Conservation (phyloP, 2,329 filamentous ascomycete genomes). For the Purpureocillium takamizusanense region DNA sequence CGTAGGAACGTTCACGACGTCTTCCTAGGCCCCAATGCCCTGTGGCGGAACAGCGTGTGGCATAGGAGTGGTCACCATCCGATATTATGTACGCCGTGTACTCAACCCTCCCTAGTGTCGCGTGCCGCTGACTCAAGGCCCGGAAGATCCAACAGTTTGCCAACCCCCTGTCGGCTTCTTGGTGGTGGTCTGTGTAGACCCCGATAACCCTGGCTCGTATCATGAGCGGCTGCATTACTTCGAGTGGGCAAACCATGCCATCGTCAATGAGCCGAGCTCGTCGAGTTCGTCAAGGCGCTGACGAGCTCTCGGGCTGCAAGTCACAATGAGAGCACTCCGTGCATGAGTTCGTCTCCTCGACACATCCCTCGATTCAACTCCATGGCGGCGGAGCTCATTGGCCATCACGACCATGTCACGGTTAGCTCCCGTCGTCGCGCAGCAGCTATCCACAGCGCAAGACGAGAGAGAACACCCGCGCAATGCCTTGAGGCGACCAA, state of each 20-base stretch:
- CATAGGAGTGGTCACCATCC: slow-evolving; percentile 4
- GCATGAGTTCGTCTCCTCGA: no score
- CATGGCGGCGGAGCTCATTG: no score
- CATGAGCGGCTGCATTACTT: slow-evolving; percentile 12
- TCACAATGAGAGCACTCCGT: no score
- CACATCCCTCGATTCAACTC: no score
- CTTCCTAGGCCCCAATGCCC: slow-evolving; percentile 12
- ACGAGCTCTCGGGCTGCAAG: no score
- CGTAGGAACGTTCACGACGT: slow-evolving; percentile 9
- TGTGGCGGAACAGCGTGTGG: slow-evolving; percentile 19
- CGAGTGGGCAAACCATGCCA: slow-evolving; percentile 12
- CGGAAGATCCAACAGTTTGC: slow-evolving; percentile 13
- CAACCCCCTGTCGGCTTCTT: slow-evolving; percentile 23
- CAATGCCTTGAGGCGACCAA: no score
- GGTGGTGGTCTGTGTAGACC: slow-evolving; percentile 22
- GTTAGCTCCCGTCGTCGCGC: no score
- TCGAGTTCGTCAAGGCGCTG: not conserved
- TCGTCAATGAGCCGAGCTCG: slow-evolving; percentile 12
- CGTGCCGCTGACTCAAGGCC: no score
- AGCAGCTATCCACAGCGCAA: no score
- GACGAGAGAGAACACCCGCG: no score
- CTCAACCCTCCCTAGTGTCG: no score
- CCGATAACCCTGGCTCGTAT: slow-evolving; percentile 18
- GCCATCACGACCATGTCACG: no score
- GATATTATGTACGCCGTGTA: slow-evolving; percentile 15